phyloP scores from a whole-genome alignment of 139 green algal species.

The Tetradesmus obliquus region DNA sequence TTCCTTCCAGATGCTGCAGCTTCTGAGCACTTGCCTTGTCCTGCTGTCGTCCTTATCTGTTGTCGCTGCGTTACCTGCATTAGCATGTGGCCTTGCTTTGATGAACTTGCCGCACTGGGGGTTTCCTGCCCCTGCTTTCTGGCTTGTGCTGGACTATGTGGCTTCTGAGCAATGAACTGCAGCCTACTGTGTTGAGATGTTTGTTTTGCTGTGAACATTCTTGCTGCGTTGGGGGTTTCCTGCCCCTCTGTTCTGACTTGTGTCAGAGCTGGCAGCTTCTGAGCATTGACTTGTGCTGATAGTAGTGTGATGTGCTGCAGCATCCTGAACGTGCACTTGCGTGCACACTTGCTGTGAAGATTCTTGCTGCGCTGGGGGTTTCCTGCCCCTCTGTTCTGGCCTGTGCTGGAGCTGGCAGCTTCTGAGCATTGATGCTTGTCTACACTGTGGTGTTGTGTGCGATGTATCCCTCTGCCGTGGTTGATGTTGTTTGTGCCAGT shows the following conservation, averaged over 20 bases:
- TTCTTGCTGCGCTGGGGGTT: not conserved
- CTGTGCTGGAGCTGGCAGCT: not conserved
- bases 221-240: not conserved
- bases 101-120: not conserved
- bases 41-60: not conserved
- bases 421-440: not conserved
- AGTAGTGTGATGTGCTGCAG: not conserved
- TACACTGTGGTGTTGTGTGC: not conserved
- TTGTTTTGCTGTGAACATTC: not conserved
- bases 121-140: conserved; percentile 27
- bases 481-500: not conserved
- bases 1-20: not conserved
- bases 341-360: conserved; percentile 13
- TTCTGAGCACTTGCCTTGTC: conserved; percentile 23
- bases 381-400: conserved; percentile 17
- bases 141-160: not conserved
- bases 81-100: not conserved
- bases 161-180: conserved; percentile 27
- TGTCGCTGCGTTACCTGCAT: not conserved
- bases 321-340: not conserved
- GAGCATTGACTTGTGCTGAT: not conserved
- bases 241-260: not conserved
- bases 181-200: no score
- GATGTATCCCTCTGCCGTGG: not conserved
- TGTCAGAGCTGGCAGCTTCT: conserved; percentile 1